Evolutionary conservation across 345 rosid species (phyloP).

Genomic region (Turnera subulata): DNA sequence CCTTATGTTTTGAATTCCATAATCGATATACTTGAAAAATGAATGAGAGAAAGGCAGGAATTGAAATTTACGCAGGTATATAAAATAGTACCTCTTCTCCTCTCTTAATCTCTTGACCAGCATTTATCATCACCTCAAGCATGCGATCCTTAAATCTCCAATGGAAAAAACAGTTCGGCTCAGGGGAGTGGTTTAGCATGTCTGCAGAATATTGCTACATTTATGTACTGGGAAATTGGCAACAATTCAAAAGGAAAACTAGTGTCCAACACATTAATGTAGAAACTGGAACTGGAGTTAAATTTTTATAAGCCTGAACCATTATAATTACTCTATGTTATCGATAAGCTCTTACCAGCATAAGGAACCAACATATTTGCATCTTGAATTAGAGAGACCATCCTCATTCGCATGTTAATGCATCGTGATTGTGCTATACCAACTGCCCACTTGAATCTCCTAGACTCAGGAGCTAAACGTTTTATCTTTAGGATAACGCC

Average conservation of each 20-base stretch:
- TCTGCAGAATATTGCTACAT: conserved; percentile 43
- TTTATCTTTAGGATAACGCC: conserved; percentile 86
- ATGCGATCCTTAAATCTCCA: conserved; percentile 96
- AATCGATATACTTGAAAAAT: background rate
- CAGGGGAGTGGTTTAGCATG: conserved; percentile 83
- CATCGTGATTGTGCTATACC: conserved; percentile 81
- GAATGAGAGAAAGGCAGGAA: conserved; percentile 15
- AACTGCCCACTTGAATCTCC: conserved; percentile 85
- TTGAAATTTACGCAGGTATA: conserved; percentile 6
- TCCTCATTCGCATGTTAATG: conserved; percentile 71
- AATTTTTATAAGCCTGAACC: too few relatives aligned
- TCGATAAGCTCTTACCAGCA: conserved; percentile 58
- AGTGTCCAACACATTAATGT: background rate
- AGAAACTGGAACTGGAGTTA: background rate
- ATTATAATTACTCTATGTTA: too few relatives aligned
- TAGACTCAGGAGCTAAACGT: conserved; percentile 78
- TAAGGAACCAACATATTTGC: conserved; percentile 89
- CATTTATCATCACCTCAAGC: conserved; percentile 97
- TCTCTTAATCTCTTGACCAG: conserved; percentile 68
- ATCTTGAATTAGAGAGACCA: conserved; percentile 83
- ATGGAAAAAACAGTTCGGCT: conserved; percentile 90
- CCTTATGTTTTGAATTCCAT: background rate
- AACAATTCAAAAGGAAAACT: background rate
- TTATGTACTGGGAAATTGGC: background rate
- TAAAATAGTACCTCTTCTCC: conserved; percentile 71